These are phyloP conservation scores for Botryococcus braunii DNA, from an alignment of 163 green algal species.

Conservation along the genomic window DNA sequence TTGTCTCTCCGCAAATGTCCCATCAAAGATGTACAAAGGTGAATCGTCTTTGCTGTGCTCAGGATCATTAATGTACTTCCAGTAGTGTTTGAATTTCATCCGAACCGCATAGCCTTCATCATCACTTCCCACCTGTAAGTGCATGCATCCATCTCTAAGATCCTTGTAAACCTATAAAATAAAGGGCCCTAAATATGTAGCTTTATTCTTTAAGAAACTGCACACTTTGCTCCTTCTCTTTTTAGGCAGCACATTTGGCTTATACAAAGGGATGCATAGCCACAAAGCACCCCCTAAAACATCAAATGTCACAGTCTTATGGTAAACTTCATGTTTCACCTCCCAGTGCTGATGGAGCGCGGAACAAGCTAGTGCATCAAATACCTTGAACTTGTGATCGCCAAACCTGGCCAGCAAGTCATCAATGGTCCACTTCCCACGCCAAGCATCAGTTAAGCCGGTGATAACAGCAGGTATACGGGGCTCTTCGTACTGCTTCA, in stretches of 20 bases:
- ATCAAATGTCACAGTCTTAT: no score
- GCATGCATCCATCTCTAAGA: no score
- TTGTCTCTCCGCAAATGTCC: constrained; percentile 52
- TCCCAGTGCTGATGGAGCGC: no score
- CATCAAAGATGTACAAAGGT: constrained; percentile 88
- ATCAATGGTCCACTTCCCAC: constrained; percentile 54
- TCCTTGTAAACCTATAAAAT: no score
- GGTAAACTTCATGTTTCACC: no score
- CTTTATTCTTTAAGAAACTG: no score
- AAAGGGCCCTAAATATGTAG: no score
- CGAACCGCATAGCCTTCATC: constrained; percentile 88
- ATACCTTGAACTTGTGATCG: constrained; percentile 78
- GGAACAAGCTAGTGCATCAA: no score
- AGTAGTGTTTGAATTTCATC: constrained; percentile 66
- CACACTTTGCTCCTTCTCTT: no score
- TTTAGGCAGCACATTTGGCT: no score
- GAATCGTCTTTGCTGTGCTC: constrained; percentile 67
- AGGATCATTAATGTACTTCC: constrained; percentile 53
- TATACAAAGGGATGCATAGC: no score
- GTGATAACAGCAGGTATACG: constrained; percentile 71
- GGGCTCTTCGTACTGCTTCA: constrained; percentile 57
- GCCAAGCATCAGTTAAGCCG: constrained; percentile 60
- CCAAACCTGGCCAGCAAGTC: constrained; percentile 40
- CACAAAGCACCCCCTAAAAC: no score
- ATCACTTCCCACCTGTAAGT: constrained; percentile 71